Conservation (phyloP, 2,329 filamentous ascomycete genomes). For the Ophiosphaerella korrae region DNA sequence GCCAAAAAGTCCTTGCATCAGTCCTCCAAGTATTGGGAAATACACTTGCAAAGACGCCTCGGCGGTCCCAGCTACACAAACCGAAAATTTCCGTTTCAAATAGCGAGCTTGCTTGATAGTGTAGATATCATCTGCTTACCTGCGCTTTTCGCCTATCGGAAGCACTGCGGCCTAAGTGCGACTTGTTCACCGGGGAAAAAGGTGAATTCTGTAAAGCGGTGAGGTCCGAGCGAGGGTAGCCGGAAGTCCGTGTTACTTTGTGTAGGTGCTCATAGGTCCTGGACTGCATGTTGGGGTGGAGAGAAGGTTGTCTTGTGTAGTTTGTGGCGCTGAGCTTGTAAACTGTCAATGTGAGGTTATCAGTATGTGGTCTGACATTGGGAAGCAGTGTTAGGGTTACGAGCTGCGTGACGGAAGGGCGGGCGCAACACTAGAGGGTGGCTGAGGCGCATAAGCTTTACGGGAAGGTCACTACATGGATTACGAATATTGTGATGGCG, state of each 20-base stretch:
- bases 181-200: background rate
- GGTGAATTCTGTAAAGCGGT: background rate
- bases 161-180: slow-evolving; percentile 14
- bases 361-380: slow-evolving; percentile 25
- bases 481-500: too few species aligned
- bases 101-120: background rate
- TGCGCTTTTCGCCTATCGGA: slow-evolving; percentile 3
- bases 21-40: too few species aligned
- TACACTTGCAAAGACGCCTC: too few species aligned
- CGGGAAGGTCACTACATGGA: too few species aligned
- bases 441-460: too few species aligned
- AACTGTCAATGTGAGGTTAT: slow-evolving; percentile 26
- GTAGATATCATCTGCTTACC: too few species aligned
- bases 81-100: background rate
- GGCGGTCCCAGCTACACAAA: background rate
- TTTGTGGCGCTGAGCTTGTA: slow-evolving; percentile 1
- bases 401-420: background rate
- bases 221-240: background rate
- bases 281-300: background rate
- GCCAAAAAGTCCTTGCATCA: too few species aligned
- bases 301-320: background rate
- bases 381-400: slow-evolving; percentile 4
- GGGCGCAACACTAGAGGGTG: too few species aligned
- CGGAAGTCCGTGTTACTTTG: background rate
- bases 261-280: background rate